Evolutionary conservation across 176 grass and related monocot genomes (phyloP).

Genomic region (Musa acuminata): DNA sequence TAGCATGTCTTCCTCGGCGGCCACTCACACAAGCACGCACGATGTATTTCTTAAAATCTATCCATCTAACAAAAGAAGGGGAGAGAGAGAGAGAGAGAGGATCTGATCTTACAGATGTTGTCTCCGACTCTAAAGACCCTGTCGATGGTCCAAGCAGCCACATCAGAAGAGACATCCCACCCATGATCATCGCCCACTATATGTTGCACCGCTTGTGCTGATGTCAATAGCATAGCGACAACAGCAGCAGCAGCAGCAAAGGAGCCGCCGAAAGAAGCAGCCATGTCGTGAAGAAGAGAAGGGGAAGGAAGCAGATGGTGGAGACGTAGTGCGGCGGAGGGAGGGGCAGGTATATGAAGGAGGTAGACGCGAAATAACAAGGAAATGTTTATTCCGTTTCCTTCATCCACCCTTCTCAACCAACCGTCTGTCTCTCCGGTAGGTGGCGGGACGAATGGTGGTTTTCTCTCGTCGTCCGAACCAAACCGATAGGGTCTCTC

Average conservation of each 20-base stretch:
- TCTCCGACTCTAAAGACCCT: slow-evolving; percentile 17
- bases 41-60: too few species aligned
- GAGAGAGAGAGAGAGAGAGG: not conserved
- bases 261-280: not conserved
- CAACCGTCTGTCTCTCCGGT: not conserved
- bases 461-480: not conserved
- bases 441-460: not conserved
- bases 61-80: not conserved
- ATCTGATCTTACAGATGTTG: slow-evolving; percentile 8
- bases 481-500: too few species aligned
- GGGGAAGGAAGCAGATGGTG: not conserved
- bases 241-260: not conserved
- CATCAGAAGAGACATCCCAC: slow-evolving; percentile 8
- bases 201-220: slow-evolving; percentile 1
- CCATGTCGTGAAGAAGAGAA: not conserved
- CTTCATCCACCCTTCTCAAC: not conserved
- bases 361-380: not conserved
- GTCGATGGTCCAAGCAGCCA: slow-evolving; percentile 18
- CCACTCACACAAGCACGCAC: too few species aligned
- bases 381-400: too few species aligned
- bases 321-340: not conserved
- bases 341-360: not conserved
- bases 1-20: too few species aligned
- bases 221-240: too few species aligned
- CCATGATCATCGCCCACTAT: slow-evolving; percentile 18